Conservation (phyloP, 257 asterid genomes). For the Jacaranda mimosifolia region DNA sequence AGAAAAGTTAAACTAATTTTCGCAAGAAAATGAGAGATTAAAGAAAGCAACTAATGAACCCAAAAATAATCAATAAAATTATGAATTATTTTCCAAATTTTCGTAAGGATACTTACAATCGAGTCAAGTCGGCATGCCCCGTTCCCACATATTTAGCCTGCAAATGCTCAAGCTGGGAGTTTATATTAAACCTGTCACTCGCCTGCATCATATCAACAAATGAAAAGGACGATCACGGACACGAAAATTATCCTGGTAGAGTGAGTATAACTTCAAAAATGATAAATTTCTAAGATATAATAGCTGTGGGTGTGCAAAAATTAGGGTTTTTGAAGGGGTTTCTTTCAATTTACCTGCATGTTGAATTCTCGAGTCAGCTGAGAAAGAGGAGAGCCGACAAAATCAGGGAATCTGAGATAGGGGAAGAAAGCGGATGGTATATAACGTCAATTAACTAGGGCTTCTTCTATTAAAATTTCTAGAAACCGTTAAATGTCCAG, state of each 20-base stretch:
- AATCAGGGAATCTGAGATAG: too few species aligned
- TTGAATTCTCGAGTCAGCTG: slow-evolving; percentile 11
- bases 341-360: slow-evolving; percentile 41
- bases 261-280: neutral
- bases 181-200: slow-evolving; percentile 94
- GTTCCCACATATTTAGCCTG: slow-evolving; percentile 99
- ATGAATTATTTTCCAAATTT: neutral
- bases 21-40: neutral
- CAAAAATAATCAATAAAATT: neutral
- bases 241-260: neutral
- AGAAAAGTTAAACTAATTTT: neutral
- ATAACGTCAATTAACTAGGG: too few species aligned
- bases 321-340: slow-evolving; percentile 36
- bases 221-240: neutral
- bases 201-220: slow-evolving; percentile 63
- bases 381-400: neutral
- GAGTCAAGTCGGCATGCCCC: slow-evolving; percentile 94
- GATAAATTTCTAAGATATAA: neutral
- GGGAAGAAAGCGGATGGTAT: too few species aligned
- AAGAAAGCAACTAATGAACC: neutral
- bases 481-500: neutral
- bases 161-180: slow-evolving; percentile 96
- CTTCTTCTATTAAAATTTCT: too few species aligned
- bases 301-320: neutral
- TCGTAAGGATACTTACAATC: slow-evolving; percentile 77